phyloP scores from a whole-genome alignment of 208 protist genomes.

The Wallacemonas sp. region DNA sequence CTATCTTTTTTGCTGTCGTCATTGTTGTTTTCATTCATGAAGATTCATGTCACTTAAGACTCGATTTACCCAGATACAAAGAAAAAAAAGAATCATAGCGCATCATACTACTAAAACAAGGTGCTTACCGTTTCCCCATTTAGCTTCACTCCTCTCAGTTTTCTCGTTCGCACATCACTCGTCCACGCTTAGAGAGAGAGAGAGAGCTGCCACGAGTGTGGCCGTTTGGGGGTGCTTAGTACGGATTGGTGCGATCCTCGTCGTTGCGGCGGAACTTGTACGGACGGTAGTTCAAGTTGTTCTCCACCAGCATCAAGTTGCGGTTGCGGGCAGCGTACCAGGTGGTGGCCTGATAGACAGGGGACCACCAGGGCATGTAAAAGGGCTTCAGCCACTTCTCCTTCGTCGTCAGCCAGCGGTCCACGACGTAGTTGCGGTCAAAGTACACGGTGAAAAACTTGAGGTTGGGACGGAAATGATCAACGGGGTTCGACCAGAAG shows the following conservation, averaged over 20 bases:
- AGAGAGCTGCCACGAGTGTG: too few species aligned
- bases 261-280: constrained; percentile 90
- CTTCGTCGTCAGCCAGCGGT: constrained; percentile 81
- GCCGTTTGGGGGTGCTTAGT: too few species aligned
- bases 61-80: not conserved
- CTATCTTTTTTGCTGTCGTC: not conserved
- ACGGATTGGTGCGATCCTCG: constrained; percentile 89
- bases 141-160: not conserved
- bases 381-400: constrained; percentile 76
- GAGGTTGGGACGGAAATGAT: constrained; percentile 90
- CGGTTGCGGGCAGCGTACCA: constrained; percentile 88
- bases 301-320: constrained; percentile 90
- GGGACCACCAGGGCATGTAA: constrained; percentile 89
- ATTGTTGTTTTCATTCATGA: constrained; percentile 7
- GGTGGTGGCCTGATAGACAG: constrained; percentile 78
- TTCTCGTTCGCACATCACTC: constrained; percentile 3
- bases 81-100: too few species aligned
- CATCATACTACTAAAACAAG: constrained; percentile 15
- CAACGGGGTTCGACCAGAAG: constrained; percentile 90
- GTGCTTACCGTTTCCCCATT: not conserved
- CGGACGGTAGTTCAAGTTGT: constrained; percentile 91
- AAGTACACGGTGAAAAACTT: constrained; percentile 88
- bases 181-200: too few species aligned
- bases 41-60: constrained; percentile 4
- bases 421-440: constrained; percentile 79